Conservation (phyloP, 495 filamentous ascomycete genomes). For the Cryomyces minteri region DNA sequence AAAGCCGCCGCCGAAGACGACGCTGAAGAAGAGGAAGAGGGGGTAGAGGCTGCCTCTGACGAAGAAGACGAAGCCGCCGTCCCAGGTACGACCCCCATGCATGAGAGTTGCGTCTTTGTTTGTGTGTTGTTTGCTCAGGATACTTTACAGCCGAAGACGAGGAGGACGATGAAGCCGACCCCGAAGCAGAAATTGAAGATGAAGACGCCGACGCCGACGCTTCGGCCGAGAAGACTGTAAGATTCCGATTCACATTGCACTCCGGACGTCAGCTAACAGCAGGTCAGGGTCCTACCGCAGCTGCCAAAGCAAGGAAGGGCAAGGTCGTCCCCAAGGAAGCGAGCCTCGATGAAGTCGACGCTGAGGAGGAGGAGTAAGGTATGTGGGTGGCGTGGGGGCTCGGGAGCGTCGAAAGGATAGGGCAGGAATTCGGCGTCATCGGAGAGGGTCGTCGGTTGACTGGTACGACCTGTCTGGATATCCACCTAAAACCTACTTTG, state of each 20-base stretch:
- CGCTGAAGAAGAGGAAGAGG: conserved; percentile 10
- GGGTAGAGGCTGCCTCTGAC: conserved; percentile 1
- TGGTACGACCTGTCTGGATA: no score
- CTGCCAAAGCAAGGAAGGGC: conserved; percentile 10
- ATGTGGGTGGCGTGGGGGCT: no score
- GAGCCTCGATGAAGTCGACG: conserved; percentile 13
- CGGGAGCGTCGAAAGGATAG: no score
- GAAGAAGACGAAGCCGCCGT: conserved; percentile 1
- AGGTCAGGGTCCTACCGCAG: conserved; percentile 7
- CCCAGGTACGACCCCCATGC: neutral
- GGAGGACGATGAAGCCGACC: conserved; percentile 8
- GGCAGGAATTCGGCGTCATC: no score
- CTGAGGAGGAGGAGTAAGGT: conserved; percentile 8
- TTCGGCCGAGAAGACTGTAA: no score
- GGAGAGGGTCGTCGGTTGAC: no score
- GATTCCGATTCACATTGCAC: no score
- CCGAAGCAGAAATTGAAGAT: conserved; percentile 8
- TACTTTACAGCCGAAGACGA: conserved; percentile 1
- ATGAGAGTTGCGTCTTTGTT: no score
- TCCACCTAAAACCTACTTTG: no score
- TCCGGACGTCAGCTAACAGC: conserved; percentile 6
- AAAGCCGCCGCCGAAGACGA: conserved; percentile 7
- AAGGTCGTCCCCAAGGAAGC: conserved; percentile 9
- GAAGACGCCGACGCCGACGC: conserved; percentile 7
- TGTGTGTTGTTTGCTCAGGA: no score